A percentile compares a stretch with the other conserved stretches of the same genome.
These are phyloP conservation scores for Moniliella sp. DNA, from an alignment of 1,284 basidiomycete species.

Conservation along the genomic window DNA sequence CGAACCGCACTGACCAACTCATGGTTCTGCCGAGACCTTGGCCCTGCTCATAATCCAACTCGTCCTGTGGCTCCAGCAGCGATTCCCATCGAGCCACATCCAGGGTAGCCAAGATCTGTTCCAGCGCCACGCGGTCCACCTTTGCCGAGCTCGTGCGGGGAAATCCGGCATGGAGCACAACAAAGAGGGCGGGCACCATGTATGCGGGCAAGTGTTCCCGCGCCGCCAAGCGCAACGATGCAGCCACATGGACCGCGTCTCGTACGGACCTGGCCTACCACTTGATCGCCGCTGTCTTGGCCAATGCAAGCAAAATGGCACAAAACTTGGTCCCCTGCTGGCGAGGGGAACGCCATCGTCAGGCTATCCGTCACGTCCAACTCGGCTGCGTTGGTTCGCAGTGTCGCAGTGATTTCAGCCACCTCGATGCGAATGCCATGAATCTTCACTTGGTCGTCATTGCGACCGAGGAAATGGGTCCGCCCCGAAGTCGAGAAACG, in stretches of 20 bases:
- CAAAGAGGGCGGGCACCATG: conserved; percentile 30
- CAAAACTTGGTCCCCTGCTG: conserved; percentile 6
- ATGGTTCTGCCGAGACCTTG: too few relatives aligned
- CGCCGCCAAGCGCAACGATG: conserved; percentile 11
- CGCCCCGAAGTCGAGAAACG: conserved; percentile 28
- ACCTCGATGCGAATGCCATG: conserved; percentile 35
- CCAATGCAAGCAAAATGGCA: too few relatives aligned
- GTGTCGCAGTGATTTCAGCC: conserved; percentile 34
- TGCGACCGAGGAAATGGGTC: conserved; percentile 34
- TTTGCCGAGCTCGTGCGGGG: conserved; percentile 35
- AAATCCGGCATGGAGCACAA: conserved; percentile 30
- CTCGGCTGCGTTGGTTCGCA: conserved; percentile 22
- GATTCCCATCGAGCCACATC: conserved; percentile 26
- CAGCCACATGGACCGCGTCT: conserved; percentile 14
- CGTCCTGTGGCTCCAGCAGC: conserved; percentile 3
- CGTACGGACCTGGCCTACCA: too few relatives aligned
- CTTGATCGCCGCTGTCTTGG: too few relatives aligned
- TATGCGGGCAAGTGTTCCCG: conserved; percentile 20
- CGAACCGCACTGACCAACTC: too few relatives aligned
- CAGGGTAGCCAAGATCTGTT: conserved; percentile 14
- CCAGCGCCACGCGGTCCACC: conserved; percentile 32
- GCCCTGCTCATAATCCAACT: too few relatives aligned
- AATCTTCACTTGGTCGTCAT: conserved; percentile 35
- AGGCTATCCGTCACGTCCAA: conserved; percentile 21
- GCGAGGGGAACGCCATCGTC: conserved; percentile 20